Percentiles rank a stretch among this genome's conserved stretches.
Evolutionary conservation across 805 yeast genomes (phyloP).

Genomic region (Lipomyces sp.): DNA sequence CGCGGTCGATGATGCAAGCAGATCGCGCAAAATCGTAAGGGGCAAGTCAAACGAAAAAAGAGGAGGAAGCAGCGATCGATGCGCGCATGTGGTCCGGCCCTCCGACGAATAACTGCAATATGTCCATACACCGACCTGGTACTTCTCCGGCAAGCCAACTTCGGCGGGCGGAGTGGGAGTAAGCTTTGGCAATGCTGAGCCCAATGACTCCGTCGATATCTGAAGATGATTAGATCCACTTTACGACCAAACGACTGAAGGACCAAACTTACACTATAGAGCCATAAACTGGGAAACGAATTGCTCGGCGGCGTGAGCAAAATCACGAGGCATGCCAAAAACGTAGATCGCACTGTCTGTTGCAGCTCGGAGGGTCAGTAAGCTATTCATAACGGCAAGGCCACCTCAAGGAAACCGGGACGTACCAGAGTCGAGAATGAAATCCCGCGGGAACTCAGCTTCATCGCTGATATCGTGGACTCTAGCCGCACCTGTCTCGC

Average conservation of each 20-base stretch:
- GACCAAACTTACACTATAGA: constrained; percentile 1
- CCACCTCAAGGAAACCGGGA: too few species aligned
- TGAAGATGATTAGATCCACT: neutral
- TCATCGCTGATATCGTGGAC: too few species aligned
- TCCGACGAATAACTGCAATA: constrained; percentile 9
- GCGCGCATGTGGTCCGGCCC: constrained; percentile 3
- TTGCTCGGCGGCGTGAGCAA: constrained; percentile 3
- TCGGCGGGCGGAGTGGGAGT: constrained; percentile 12
- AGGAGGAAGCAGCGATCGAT: constrained; percentile 11
- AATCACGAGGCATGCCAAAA: constrained; percentile 1
- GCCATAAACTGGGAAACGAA: constrained; percentile 1
- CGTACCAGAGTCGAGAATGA: too few species aligned
- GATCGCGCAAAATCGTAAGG: constrained; percentile 5
- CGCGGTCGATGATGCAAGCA: neutral
- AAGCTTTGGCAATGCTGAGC: constrained; percentile 18
- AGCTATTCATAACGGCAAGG: too few species aligned
- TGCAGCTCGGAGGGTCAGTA: too few species aligned
- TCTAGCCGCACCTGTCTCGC: too few species aligned
- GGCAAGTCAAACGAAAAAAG: constrained; percentile 20
- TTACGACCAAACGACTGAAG: neutral
- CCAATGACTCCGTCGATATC: constrained; percentile 20
- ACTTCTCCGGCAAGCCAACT: constrained; percentile 25
- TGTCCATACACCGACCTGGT: constrained; percentile 25
- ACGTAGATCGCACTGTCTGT: constrained; percentile 1
- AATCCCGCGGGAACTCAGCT: too few species aligned